Base-by-base conservation (phyloP, 2,329 filamentous ascomycete genomes). In the Trichoderma endophyticum region DNA sequence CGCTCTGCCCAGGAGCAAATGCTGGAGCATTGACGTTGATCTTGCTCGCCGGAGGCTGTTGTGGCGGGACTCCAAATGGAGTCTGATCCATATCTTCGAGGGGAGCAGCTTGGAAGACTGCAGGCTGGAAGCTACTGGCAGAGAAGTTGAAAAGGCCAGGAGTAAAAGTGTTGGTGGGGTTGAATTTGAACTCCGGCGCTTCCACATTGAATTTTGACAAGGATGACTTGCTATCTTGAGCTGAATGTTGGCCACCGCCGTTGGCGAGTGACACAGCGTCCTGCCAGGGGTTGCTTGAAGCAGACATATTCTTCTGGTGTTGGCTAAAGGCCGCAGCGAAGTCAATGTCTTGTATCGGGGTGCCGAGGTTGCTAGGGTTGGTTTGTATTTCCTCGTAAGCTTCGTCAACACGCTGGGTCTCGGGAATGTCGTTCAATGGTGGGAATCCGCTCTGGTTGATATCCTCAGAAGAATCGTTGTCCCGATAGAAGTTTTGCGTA, bases 161-260 rank as follows among this genome's bases (percentile, higher is more conserved):
- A 48, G 85, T 83, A 76, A 89, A 89, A 30, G 81, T 82, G 76
- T 80, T 87, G 12, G 82, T 80, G 4, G 87, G 88, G 73, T 89
- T 88, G 81, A 95, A 95, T 76, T 91, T 93, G 85, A 98, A 98
- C 78, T 96, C 93, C 61, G 94, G 92, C 0, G 95, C 95, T 74
- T 92, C 89, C 34, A 97, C 94, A 77, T 98, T 98, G 76, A 98
- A 87, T 75, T 91, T 95, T 1, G 94, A 61, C 57, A 91, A 81
- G 0, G 90, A 95, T 3, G 90, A 85, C 76, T 92, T 93, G 78
- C 90, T 91, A 21, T 85, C 86, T 77, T 94, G 92, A 12, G 85
- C 82, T 18, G 81, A 83, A 57, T 83, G 82, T 34, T 82, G 78
- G 26, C 80, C 77, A 30, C 79, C 76, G 75, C 68, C 61, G 59